Base-by-base conservation (phyloP, 2,329 filamentous ascomycete species). In the Colletotrichum sp. region DNA sequence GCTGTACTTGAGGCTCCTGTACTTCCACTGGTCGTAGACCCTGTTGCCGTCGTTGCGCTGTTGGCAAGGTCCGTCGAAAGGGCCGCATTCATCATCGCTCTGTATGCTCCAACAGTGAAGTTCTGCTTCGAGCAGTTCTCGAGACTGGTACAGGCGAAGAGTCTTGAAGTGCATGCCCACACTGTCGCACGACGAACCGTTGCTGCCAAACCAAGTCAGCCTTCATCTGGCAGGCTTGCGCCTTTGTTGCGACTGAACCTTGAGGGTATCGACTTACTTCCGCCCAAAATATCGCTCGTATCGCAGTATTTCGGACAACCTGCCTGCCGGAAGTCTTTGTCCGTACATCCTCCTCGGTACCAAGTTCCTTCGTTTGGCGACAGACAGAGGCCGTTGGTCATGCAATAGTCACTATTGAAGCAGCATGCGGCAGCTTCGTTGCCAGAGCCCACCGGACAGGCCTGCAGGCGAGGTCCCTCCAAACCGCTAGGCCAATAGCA, bases 381-480 rank as follows among this genome's bases (percentile, higher is more conserved):
- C 13, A 75, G 69, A n/a, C 75, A 77, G n/a, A 72, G 64, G 6
- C 75, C 75, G 72, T 77, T 77, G 57, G 57, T 69, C 72, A 72
- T 75, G 49, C 75, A 77, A 8, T 77, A 77, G 7, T 76, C 44
- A 11, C 39, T 71, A 55, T 22, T 27, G 30, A 72, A 76, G n/a
- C 75, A 77, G 63, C 75, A 77, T 27, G 72, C 52, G 4, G 71
- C 72, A 57, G 36, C 67, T 22, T 64, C 72, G 25, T 74, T 73
- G 29, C 70, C 73, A 7, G 44, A 29, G 15, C 29, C 39, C 3
- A 73, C 70, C 12, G 70, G 16, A 27, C 73, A 76, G 1, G 69
- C 30, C n/a, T 44, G 25, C 19, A 64, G 19, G 6, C 9, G 27
- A 4, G 16, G 59, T 15, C 34, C 64, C 8, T 6, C 8, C 5